A percentile compares a stretch with the other conserved stretches of the same genome.
These are phyloP conservation scores for Capsicum baccatum DNA, from an alignment of 257 asterid species.

Conservation along the genomic window DNA sequence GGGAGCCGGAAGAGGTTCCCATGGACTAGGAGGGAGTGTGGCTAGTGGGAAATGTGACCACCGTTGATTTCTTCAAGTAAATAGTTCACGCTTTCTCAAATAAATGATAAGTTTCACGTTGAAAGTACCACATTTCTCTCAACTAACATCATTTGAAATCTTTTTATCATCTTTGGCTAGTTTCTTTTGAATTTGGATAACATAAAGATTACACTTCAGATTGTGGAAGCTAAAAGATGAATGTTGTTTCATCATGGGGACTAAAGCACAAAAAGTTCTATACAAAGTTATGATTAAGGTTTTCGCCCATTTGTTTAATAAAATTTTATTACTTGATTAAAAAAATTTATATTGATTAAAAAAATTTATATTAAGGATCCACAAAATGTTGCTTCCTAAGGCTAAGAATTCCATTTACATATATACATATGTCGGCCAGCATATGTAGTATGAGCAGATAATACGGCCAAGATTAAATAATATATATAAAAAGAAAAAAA, in stretches of 20 bases:
- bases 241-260: not conserved
- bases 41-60: not conserved
- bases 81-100: not conserved
- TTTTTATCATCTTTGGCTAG: conserved; percentile 1
- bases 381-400: not conserved
- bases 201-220: not conserved
- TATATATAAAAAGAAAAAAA: not conserved
- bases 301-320: not conserved
- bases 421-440: not conserved
- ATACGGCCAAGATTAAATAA: not conserved
- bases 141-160: not conserved
- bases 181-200: conserved; percentile 6
- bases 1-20: not conserved
- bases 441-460: not conserved
- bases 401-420: conserved; percentile 7
- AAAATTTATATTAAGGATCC: not conserved
- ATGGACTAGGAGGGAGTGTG: not conserved
- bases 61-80: not conserved
- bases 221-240: not conserved
- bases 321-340: not conserved
- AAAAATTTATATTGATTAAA: not conserved
- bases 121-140: not conserved
- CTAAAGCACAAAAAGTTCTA: not conserved
- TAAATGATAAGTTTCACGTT: not conserved
- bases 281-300: not conserved